These are phyloP conservation scores for Trypanosoma rangeli DNA, from an alignment of 208 protist species.

Conservation along the genomic window DNA sequence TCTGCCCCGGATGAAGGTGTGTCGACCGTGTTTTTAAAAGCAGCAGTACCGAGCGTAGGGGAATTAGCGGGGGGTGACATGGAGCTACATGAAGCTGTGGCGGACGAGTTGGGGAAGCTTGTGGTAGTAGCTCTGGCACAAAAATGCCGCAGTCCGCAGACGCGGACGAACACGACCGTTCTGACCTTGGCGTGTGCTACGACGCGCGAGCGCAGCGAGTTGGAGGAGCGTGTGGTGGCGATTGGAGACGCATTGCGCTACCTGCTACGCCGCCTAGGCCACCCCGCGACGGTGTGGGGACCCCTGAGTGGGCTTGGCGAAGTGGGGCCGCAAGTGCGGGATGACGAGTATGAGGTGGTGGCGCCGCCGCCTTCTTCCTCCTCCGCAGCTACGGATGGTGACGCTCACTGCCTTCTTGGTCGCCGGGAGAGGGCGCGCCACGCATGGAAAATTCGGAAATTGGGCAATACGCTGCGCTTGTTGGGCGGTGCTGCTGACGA, in stretches of 20 bases:
- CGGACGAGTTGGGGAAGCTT: conserved; percentile 39
- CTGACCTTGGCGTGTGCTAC: conserved; percentile 9
- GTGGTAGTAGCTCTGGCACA: conserved; percentile 32
- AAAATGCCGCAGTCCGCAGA: not conserved
- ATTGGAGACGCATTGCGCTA: conserved; percentile 64
- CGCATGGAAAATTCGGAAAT: conserved; percentile 8
- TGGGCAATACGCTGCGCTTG: conserved; percentile 8
- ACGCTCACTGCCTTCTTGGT: conserved; percentile 12
- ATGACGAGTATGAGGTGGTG: conserved; percentile 39
- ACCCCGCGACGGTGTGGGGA: conserved; percentile 9
- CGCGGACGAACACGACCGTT: not conserved
- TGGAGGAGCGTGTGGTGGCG: conserved; percentile 42
- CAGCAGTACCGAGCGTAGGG: not conserved
- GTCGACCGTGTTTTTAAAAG: conserved; percentile 25
- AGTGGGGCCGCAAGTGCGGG: not conserved
- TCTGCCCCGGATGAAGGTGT: not conserved
- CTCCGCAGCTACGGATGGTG: conserved; percentile 19
- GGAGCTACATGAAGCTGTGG: conserved; percentile 44
- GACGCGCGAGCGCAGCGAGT: conserved; percentile 10
- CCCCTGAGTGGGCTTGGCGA: not conserved
- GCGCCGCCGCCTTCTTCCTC: not conserved
- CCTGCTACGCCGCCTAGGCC: conserved; percentile 38
- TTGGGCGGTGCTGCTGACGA: conserved; percentile 9
- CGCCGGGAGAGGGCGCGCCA: not conserved
- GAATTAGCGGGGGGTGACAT: not conserved